phyloP scores from a whole-genome alignment of 768 basidiomycete species.

The Podaxis sp. region DNA sequence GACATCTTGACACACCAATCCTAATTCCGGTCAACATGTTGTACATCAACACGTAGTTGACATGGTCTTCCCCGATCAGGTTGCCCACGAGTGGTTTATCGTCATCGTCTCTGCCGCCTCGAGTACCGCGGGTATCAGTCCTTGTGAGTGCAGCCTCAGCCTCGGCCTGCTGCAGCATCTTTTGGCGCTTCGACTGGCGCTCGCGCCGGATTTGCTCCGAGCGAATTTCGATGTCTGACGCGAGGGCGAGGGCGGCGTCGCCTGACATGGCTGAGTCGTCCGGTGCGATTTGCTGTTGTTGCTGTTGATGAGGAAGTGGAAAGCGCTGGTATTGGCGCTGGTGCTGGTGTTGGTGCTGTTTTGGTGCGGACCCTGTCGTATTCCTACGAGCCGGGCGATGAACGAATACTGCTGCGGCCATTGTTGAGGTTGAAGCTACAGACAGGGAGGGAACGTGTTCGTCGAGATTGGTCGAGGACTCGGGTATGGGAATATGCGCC shows the following conservation, averaged over 20 bases:
- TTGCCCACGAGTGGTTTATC: conserved; percentile 85
- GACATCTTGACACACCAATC: conserved; percentile 92
- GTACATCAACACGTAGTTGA: conserved; percentile 99
- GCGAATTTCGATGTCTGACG: conserved; percentile 83
- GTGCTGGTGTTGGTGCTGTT: neutral
- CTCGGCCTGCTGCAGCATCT: conserved; percentile 60
- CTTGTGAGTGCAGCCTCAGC: conserved; percentile 58
- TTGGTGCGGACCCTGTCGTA: conserved; percentile 60
- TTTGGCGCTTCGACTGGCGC: conserved; percentile 69
- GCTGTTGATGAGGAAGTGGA: conserved; percentile 6
- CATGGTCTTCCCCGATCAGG: conserved; percentile 96
- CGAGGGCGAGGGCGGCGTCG: conserved; percentile 46
- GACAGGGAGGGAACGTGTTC: conserved; percentile 11
- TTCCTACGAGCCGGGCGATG: conserved; percentile 49
- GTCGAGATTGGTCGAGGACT: too few species aligned
- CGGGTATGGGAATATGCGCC: conserved; percentile 37
- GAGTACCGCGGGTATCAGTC: conserved; percentile 20
- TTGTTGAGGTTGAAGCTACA: conserved; percentile 20
- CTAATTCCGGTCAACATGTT: conserved; percentile 99
- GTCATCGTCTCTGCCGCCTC: conserved; percentile 25
- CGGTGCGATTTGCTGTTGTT: conserved; percentile 22
- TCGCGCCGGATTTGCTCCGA: conserved; percentile 86
- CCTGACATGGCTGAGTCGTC: conserved; percentile 33
- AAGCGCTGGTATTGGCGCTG: conserved; percentile 6
- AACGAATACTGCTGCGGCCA: conserved; percentile 25